Conservation (phyloP, 371 early-diverging fungal species). For the Nematocida minor region DNA sequence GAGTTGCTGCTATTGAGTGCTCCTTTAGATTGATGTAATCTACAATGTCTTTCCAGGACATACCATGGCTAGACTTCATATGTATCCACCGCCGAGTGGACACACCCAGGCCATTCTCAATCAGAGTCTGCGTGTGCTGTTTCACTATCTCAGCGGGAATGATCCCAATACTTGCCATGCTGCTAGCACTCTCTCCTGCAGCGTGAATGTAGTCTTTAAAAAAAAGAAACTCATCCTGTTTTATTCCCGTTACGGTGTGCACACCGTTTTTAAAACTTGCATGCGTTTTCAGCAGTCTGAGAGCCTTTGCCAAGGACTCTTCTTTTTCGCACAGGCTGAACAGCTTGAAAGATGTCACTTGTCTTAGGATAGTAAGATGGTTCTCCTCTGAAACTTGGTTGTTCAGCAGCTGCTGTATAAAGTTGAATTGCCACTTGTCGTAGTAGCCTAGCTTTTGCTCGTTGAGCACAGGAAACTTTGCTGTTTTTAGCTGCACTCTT, state of each 20-base stretch:
- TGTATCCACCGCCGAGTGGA: neutral
- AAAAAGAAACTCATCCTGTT: neutral
- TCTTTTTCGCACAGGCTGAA: neutral
- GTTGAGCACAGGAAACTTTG: neutral
- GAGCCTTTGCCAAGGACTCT: neutral
- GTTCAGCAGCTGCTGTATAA: neutral
- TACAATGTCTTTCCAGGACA: neutral
- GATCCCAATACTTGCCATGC: neutral
- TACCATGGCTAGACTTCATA: neutral
- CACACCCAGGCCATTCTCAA: neutral
- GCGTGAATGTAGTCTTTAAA: neutral
- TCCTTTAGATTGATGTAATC: neutral
- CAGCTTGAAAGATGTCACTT: neutral
- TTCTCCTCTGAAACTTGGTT: neutral
- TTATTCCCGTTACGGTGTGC: neutral
- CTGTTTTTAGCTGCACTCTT: neutral
- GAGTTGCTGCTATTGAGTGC: neutral
- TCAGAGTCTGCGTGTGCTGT: neutral
- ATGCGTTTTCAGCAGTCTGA: neutral
- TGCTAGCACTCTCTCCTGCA: neutral
- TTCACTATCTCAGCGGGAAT: neutral
- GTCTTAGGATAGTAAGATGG: neutral
- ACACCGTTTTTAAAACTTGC: neutral
- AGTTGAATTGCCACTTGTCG: slow-evolving; percentile 1
- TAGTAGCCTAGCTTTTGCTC: neutral